Conservation (phyloP, 306 rosid species). For the Glycine tomentella region DNA sequence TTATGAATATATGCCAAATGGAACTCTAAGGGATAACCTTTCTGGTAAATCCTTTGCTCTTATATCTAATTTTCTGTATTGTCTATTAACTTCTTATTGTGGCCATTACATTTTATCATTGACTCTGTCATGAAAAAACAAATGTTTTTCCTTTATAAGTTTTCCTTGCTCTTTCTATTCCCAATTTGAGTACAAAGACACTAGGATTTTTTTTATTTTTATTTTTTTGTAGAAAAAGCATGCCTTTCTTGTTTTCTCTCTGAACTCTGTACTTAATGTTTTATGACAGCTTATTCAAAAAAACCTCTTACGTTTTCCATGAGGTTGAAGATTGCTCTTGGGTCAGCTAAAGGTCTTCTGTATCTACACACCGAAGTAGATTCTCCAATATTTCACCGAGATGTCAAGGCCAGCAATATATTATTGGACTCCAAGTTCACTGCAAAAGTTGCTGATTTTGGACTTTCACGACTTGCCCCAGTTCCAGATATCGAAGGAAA, state of each 20-base stretch:
- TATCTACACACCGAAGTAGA: conserved; percentile 94
- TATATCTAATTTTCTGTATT: conserved; percentile 17
- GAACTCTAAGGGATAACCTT: conserved; percentile 84
- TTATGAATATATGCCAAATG: conserved; percentile 87
- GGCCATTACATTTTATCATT: conserved; percentile 29
- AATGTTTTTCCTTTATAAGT: neutral
- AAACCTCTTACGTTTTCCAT: conserved; percentile 67
- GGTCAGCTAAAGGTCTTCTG: conserved; percentile 82
- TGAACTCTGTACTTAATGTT: conserved; percentile 22
- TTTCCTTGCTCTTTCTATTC: conserved; percentile 31
- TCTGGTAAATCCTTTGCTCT: conserved; percentile 60
- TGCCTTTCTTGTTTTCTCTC: conserved; percentile 18
- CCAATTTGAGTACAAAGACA: conserved; percentile 17
- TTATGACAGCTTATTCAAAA: conserved; percentile 60
- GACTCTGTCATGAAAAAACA: neutral
- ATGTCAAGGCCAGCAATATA: conserved; percentile 91
- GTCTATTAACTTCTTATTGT: neutral
- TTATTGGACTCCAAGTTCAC: conserved; percentile 70
- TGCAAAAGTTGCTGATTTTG: conserved; percentile 96
- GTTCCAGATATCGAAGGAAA: conserved; percentile 76
- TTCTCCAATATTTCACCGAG: conserved; percentile 97
- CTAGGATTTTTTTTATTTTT: neutral
- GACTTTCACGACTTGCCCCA: conserved; percentile 96
- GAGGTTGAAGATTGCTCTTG: conserved; percentile 80
- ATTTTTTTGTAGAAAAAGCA: neutral